These are phyloP conservation scores for Fibroporia radiculosa DNA, from an alignment of 768 basidiomycete genomes.

Conservation along the genomic window DNA sequence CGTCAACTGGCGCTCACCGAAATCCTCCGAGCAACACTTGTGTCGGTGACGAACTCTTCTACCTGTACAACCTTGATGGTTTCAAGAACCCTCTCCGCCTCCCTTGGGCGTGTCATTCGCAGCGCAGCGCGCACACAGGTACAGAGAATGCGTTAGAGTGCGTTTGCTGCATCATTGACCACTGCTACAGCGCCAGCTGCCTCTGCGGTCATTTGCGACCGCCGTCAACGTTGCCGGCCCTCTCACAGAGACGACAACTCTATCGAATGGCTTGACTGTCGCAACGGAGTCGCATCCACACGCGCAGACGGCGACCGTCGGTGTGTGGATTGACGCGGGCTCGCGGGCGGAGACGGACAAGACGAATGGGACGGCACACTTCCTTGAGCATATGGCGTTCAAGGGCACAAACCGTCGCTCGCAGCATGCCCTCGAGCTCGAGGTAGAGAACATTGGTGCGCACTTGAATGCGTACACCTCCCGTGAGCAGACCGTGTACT, in stretches of 20 bases:
- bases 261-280: conserved; percentile 91
- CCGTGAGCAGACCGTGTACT: conserved; percentile 98
- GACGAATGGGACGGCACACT: conserved; percentile 96
- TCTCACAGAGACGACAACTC: conserved; percentile 83
- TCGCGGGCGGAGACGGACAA: conserved; percentile 93
- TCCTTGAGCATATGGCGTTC: conserved; percentile 98
- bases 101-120: conserved; percentile 35
- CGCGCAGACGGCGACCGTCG: conserved; percentile 96
- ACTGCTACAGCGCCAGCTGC: conserved; percentile 29
- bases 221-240: conserved; percentile 60
- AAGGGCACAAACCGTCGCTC: conserved; percentile 87
- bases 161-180: conserved; percentile 6
- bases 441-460: conserved; percentile 96
- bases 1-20: conserved; percentile 9
- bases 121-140: conserved; percentile 30
- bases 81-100: conserved; percentile 36
- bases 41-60: conserved; percentile 20
- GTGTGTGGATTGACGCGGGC: conserved; percentile 98
- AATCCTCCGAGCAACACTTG: conserved; percentile 18
- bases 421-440: conserved; percentile 88
- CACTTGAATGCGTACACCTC: conserved; percentile 98
- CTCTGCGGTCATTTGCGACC: conserved; percentile 69
- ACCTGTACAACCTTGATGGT: conserved; percentile 34
- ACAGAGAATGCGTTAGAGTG: background rate
- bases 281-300: conserved; percentile 87